Evolutionary conservation across 2,329 filamentous ascomycete species (phyloP), one percentile per base, ranked within the genome.

Genomic region (Colletotrichum tabaci): DNA sequence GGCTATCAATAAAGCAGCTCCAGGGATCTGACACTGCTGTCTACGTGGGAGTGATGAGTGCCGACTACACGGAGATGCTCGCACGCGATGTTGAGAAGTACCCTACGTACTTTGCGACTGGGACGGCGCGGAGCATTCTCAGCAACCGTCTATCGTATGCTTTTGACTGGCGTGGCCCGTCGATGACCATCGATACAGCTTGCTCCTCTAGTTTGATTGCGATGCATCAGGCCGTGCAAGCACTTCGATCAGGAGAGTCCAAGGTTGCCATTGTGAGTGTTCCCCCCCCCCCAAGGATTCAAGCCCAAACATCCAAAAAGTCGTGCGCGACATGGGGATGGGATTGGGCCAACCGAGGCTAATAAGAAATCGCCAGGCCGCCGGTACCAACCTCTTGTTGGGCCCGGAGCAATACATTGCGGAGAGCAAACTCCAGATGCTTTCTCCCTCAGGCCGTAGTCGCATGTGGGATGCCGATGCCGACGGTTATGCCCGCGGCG

Each of bases 121-220:
- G 82, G 1, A 79, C 75, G 30, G 78, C 76, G n/a, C 74, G 75
- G 12, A 75, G 77, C 16, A 81, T 83, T 16, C 67, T 82, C 57
- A 77, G 81, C 0, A 84, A 84, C 70, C 77, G 83, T 1, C 76
- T 85, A 21, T 83, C 81, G 0, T 82, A 82, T 66, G 80, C 82
- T 67, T 81, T 84, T 58, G 81, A 84, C 69, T 76, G 82, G 67
- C 76, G 78, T 18, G 83, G 82, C 3, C 80, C 82, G 8, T 80
- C 77, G 35, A 78, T 84, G 69, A 84, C 83, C 1, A 79, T 86
- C 6, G 83, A 86, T 58, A 86, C 84, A 30, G 85, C 82, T n/a
- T 87, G 84, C 74, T 85, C 84, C n/a, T 82, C 81, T 1, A 82
- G 82, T 18, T 57, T 86, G 38, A 78, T 83, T 2, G 81, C 82